phyloP scores from a whole-genome alignment of 805 yeast genomes.

The Schwanniomyces polymorphus region DNA sequence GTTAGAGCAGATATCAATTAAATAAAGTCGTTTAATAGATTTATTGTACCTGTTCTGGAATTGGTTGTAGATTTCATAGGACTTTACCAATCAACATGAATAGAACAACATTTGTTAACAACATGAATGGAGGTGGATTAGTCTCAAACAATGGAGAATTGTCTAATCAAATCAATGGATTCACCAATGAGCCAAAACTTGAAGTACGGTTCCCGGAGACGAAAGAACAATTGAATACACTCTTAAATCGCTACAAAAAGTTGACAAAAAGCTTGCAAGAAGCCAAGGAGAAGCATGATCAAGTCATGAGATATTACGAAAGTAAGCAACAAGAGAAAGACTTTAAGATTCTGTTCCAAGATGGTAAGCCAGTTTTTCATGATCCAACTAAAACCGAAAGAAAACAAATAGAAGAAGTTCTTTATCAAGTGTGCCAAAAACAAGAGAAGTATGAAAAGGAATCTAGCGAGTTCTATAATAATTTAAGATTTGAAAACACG shows the following conservation, averaged over 20 bases:
- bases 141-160: background rate
- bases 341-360: constrained; percentile 1
- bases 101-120: background rate
- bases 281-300: constrained; percentile 17
- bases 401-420: constrained; percentile 26
- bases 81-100: background rate
- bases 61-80: background rate
- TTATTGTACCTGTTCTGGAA: background rate
- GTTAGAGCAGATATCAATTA: background rate
- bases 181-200: background rate
- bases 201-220: constrained; percentile 18
- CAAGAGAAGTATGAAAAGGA: constrained; percentile 22
- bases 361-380: constrained; percentile 7
- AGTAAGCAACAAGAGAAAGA: constrained; percentile 1
- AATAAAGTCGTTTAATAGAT: background rate
- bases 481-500: constrained; percentile 12
- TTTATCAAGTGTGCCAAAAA: constrained; percentile 24
- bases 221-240: constrained; percentile 22
- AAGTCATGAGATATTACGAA: constrained; percentile 1
- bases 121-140: background rate
- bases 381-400: constrained; percentile 26
- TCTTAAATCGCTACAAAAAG: constrained; percentile 27
- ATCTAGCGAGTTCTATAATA: constrained; percentile 19
- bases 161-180: background rate
- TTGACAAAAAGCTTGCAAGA: constrained; percentile 16